Conservation (phyloP, 75 land plant genomes). For the Pseudotsuga menziesii region DNA sequence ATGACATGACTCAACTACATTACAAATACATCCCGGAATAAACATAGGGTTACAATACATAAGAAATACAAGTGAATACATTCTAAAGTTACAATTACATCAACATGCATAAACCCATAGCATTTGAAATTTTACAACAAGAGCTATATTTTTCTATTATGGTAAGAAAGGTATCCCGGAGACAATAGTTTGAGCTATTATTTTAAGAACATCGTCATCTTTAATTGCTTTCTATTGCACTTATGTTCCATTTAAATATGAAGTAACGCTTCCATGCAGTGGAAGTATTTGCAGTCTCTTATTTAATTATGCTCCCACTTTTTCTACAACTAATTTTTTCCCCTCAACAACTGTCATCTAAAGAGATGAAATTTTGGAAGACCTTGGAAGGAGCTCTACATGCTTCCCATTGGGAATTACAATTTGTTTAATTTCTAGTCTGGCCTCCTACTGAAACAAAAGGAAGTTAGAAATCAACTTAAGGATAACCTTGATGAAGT, state of each 20-base stretch:
- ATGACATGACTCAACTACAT: too few species aligned
- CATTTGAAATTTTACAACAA: too few species aligned
- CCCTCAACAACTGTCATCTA: slow-evolving; percentile 57
- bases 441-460: slow-evolving; percentile 59
- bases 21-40: too few species aligned
- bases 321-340: slow-evolving; percentile 55
- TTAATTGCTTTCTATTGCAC: not conserved
- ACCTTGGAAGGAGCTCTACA: slow-evolving; percentile 84
- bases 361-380: slow-evolving; percentile 41
- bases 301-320: slow-evolving; percentile 39
- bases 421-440: slow-evolving; percentile 81
- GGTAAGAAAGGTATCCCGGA: slow-evolving; percentile 46
- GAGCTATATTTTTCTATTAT: slow-evolving; percentile 16
- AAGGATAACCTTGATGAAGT: not conserved
- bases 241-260: not conserved
- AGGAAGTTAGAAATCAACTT: slow-evolving; percentile 1
- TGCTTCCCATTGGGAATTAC: slow-evolving; percentile 85
- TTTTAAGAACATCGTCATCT: not conserved
- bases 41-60: too few species aligned
- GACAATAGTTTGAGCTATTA: slow-evolving; percentile 31
- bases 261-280: not conserved
- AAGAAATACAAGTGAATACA: too few species aligned
- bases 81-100: too few species aligned
- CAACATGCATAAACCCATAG: too few species aligned
- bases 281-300: slow-evolving; percentile 63